Evolutionary conservation across 768 basidiomycete species (phyloP).

Genomic region (Tylopilus intermedius): DNA sequence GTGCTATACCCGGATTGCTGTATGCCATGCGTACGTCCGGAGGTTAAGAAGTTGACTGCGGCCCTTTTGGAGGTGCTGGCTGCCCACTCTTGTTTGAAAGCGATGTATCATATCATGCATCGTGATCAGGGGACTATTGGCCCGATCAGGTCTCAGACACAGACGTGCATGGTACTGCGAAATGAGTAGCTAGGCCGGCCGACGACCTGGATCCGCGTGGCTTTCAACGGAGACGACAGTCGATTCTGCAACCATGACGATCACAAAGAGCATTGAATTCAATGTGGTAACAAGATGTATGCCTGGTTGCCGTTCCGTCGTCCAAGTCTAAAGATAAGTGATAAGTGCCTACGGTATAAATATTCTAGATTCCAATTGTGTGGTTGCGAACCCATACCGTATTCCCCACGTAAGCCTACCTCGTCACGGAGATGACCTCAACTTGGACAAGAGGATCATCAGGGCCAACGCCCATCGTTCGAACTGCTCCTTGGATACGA

Average conservation of each 20-base stretch:
- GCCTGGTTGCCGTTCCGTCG: background rate
- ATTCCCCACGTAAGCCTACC: background rate
- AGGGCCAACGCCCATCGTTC: constrained; percentile 80
- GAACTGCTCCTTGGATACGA: constrained; percentile 97
- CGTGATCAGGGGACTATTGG: background rate
- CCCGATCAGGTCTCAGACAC: background rate
- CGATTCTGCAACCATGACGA: background rate
- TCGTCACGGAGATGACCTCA: constrained; percentile 12
- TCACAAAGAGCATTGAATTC: background rate
- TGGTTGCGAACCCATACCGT: background rate
- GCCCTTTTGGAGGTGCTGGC: no score
- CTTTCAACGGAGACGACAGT: background rate
- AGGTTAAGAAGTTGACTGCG: background rate
- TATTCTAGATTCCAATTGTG: background rate
- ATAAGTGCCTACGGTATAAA: background rate
- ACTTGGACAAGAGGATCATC: constrained; percentile 49
- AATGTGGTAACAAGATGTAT: background rate
- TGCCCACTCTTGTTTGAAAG: background rate
- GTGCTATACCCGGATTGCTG: background rate
- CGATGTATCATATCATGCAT: background rate
- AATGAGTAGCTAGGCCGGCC: background rate
- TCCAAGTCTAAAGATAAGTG: background rate
- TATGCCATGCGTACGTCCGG: background rate
- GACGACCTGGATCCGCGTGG: background rate
- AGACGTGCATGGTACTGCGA: background rate